A percentile compares a stretch with the other conserved stretches of the same genome.
Evolutionary conservation across 2,329 filamentous ascomycete species (phyloP).

Genomic region (Clonostachys byssicola): DNA sequence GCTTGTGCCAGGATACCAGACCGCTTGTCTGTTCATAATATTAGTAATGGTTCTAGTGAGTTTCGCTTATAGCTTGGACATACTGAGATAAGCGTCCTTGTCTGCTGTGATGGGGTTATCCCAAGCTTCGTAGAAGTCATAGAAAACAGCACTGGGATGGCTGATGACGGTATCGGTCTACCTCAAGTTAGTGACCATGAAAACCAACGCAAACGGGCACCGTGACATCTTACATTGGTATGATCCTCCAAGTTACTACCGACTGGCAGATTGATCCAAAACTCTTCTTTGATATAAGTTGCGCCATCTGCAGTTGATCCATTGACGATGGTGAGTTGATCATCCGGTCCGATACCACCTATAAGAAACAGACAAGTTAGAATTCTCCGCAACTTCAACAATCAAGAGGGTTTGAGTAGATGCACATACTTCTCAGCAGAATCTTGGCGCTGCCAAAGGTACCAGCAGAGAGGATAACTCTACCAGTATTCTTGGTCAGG

Average conservation of each 20-base stretch:
- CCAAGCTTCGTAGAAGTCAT: slow-evolving; percentile 64
- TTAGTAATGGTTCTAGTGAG: slow-evolving; percentile 5
- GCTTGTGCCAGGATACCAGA: slow-evolving; percentile 60
- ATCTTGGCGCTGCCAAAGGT: slow-evolving; percentile 68
- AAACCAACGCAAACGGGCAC: background rate
- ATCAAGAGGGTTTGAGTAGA: background rate
- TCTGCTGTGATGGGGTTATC: slow-evolving; percentile 39
- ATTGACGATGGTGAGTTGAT: slow-evolving; percentile 51
- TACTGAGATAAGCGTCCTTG: slow-evolving; percentile 35
- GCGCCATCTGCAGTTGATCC: slow-evolving; percentile 39
- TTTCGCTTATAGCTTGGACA: slow-evolving; percentile 5
- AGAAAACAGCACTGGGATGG: slow-evolving; percentile 45
- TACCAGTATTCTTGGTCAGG: slow-evolving; percentile 53
- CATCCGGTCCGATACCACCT: slow-evolving; percentile 58
- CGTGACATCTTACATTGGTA: slow-evolving; percentile 28
- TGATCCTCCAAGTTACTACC: slow-evolving; percentile 57
- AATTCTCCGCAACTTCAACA: slow-evolving; percentile 11
- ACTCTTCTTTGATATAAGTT: slow-evolving; percentile 41
- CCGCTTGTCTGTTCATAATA: slow-evolving; percentile 27
- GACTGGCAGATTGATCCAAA: slow-evolving; percentile 56
- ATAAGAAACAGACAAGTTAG: background rate
- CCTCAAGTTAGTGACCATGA: slow-evolving; percentile 7
- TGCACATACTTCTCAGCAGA: slow-evolving; percentile 51
- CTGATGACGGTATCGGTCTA: slow-evolving; percentile 41
- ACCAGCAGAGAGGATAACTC: slow-evolving; percentile 65